Evolutionary conservation across 2,329 filamentous ascomycete genomes (phyloP).

Genomic region (Aspergillus calidoustus): DNA sequence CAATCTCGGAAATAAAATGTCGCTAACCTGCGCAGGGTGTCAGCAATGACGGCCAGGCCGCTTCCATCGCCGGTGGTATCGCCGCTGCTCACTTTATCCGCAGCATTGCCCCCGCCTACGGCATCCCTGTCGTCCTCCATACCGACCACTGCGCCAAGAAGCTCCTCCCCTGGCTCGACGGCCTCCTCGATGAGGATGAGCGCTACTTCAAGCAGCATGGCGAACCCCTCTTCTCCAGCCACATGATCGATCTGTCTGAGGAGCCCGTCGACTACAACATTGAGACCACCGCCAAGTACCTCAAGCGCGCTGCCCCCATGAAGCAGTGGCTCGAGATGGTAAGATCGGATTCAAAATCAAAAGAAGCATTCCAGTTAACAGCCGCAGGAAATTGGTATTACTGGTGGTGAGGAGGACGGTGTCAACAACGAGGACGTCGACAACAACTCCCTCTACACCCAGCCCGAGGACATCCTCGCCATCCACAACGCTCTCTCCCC

Average conservation of each 20-base stretch:
- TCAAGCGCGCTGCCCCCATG: conserved; percentile 92
- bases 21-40: conserved; percentile 61
- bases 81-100: conserved; percentile 95
- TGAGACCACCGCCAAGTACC: conserved; percentile 86
- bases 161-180: conserved; percentile 96
- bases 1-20: not conserved
- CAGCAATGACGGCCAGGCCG: conserved; percentile 79
- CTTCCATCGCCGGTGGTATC: conserved; percentile 84
- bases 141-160: conserved; percentile 99
- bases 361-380: conserved; percentile 10
- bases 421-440: conserved; percentile 98
- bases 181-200: conserved; percentile 94
- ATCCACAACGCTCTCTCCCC: conserved; percentile 85
- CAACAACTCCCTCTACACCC: conserved; percentile 96
- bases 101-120: conserved; percentile 82
- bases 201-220: conserved; percentile 90
- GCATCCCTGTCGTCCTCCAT: conserved; percentile 89
- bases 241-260: conserved; percentile 99
- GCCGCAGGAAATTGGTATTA: conserved; percentile 81
- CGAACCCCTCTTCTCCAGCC: conserved; percentile 90
- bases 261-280: conserved; percentile 91
- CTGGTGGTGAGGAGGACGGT: conserved; percentile 95
- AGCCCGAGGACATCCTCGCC: conserved; percentile 92
- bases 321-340: conserved; percentile 99
- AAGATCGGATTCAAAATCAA: conserved; percentile 28